These are phyloP conservation scores for Tetracladium marchalianum DNA, from an alignment of 495 filamentous ascomycete species.

Conservation along the genomic window DNA sequence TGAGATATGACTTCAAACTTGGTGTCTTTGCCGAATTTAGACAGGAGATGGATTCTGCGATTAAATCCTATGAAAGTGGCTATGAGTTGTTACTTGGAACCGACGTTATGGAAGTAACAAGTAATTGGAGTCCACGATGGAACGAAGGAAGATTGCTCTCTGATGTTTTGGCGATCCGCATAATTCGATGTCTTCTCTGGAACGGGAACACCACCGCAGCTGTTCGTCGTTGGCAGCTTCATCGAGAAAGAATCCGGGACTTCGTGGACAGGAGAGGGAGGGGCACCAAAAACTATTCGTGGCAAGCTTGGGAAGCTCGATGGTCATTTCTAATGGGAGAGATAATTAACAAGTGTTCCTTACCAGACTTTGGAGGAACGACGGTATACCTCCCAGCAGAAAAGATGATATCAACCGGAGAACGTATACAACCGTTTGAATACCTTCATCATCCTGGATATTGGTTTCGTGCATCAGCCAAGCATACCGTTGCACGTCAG, in stretches of 20 bases:
- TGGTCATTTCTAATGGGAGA: conserved; percentile 79
- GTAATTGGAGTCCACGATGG: conserved; percentile 77
- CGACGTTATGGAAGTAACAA: conserved; percentile 79
- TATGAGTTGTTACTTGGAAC: conserved; percentile 70
- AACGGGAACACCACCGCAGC: conserved; percentile 63
- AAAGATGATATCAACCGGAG: conserved; percentile 51
- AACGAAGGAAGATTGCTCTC: conserved; percentile 75
- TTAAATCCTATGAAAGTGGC: conserved; percentile 72
- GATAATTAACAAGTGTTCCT: conserved; percentile 53
- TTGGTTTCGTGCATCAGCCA: conserved; percentile 66
- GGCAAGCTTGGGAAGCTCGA: conserved; percentile 78
- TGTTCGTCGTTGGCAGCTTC: conserved; percentile 63
- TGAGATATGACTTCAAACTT: conserved; percentile 87
- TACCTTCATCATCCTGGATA: conserved; percentile 80
- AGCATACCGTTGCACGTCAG: conserved; percentile 50
- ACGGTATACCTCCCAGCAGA: conserved; percentile 44
- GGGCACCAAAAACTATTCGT: conserved; percentile 73
- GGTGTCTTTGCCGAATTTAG: conserved; percentile 85
- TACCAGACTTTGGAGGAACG: conserved; percentile 26
- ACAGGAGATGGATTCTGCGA: conserved; percentile 78
- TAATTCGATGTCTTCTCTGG: conserved; percentile 71
- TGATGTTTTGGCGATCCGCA: conserved; percentile 68
- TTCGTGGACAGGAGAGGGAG: conserved; percentile 74
- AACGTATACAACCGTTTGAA: conserved; percentile 67
- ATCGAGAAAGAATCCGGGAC: conserved; percentile 58